These are phyloP conservation scores for Sclerotinia trifoliorum DNA, from an alignment of 2,329 filamentous ascomycete genomes.

Conservation along the genomic window DNA sequence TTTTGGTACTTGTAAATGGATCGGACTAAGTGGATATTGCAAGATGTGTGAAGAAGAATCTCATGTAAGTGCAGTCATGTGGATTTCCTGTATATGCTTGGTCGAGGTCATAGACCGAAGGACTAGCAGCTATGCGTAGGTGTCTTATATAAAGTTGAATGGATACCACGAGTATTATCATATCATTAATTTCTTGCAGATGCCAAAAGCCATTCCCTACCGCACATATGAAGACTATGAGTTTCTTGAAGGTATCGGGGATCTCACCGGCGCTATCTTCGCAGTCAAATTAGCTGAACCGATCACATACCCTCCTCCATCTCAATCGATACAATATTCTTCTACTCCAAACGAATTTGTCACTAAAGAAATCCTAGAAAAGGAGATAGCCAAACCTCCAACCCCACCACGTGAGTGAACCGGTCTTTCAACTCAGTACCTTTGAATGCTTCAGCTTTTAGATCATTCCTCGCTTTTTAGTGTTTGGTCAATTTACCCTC, in stretches of 20 bases:
- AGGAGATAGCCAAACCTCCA: background rate
- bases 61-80: constrained; percentile 5
- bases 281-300: constrained; percentile 12
- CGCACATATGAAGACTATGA: constrained; percentile 17
- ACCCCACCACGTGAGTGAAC: background rate
- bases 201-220: constrained; percentile 13
- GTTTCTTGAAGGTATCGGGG: constrained; percentile 2
- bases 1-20: constrained; percentile 19
- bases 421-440: background rate
- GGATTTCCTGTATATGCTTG: background rate
- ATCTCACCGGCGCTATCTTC: background rate
- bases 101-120: background rate
- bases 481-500: background rate
- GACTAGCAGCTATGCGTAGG: background rate
- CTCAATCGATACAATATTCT: background rate
- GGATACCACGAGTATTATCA: background rate
- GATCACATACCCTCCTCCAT: background rate
- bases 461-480: background rate
- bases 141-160: background rate
- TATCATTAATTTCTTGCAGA: constrained; percentile 4
- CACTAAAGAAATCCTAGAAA: background rate
- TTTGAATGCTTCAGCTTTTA: background rate
- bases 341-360: constrained; percentile 13
- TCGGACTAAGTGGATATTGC: constrained; percentile 22
- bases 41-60: constrained; percentile 20